Evolutionary conservation across 2,329 filamentous ascomycete genomes (phyloP), one percentile per base, ranked within the genome.

Genomic region (Pseudogymnoascus verrucosus): DNA sequence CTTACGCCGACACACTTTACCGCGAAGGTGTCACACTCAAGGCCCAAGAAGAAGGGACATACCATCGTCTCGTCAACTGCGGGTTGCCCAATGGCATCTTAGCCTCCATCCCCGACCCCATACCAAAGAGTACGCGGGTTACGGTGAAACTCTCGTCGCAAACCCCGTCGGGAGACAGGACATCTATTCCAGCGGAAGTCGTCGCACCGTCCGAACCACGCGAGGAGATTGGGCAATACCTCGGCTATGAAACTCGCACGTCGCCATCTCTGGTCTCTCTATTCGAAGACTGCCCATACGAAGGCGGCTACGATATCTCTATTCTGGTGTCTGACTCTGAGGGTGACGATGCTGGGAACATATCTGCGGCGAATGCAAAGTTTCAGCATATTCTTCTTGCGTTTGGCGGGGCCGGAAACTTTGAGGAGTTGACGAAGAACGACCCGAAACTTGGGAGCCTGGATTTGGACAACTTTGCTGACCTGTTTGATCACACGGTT

Each of bases 401-500:
- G 0, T 91, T 96, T 73, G 91, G 91, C 16, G 91, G 91, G 0
- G 89, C 92, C 0, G 84, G 88, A 34, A 91, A 91, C 1, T 78
- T 96, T 12, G 91, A 96, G 73, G 87, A 84, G 62, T 90, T 90
- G 0, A 84, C 90, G 2, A 81, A 81, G 64, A 84, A 82, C 21
- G 85, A 90, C 69, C 74, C 75, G 1, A 82, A 84, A 65, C 70
- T 91, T 67, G 74, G 80, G 65, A 71, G 70, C 7, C 70, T 74
- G 68, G 88, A 85, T 0, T 83, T 93, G 12, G 78, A 80, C 5
- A 85, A 86, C 36, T 79, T 80, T 23, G 86, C 84, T 66, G 85
- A 90, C 68, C 73, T 93, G 61, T 96, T 96, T 73, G 91, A 96
- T 74, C 82, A 87, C 68, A 96, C 90, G 90, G 80, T 96, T 16